These are phyloP conservation scores for Apiospora kogelbergensis DNA, from an alignment of 2,329 filamentous ascomycete species.

Conservation along the genomic window DNA sequence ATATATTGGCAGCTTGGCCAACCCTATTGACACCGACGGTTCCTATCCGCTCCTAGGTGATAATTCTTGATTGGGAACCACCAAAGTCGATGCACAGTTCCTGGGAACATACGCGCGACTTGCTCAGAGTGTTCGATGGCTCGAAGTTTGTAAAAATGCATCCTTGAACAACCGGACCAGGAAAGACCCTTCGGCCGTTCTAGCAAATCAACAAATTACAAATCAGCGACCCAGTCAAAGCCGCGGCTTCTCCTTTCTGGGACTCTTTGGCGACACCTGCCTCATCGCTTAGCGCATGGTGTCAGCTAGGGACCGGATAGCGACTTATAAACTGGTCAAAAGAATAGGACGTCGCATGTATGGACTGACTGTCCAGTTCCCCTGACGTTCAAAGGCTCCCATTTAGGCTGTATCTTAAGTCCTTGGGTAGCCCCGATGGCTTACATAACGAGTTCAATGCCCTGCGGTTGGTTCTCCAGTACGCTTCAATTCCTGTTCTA, in stretches of 20 bases:
- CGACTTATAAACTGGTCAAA: conserved; percentile 20
- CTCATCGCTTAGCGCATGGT: conserved; percentile 20
- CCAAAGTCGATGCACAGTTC: conserved; percentile 29
- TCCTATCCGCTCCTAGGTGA: conserved; percentile 29
- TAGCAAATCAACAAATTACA: neutral
- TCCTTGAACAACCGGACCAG: conserved; percentile 1
- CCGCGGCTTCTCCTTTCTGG: neutral
- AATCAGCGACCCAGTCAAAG: neutral
- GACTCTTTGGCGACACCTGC: conserved; percentile 4
- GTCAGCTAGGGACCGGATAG: conserved; percentile 18
- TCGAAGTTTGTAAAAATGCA: conserved; percentile 21
- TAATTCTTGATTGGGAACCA: conserved; percentile 26
- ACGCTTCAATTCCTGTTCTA: neutral
- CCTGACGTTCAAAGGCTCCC: neutral
- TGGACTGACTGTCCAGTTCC: conserved; percentile 11
- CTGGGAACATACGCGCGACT: conserved; percentile 30
- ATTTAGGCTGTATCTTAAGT: neutral
- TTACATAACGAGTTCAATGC: neutral
- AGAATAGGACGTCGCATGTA: conserved; percentile 22
- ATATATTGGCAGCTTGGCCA: neutral
- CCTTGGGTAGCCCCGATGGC: neutral
- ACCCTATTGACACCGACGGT: conserved; percentile 23
- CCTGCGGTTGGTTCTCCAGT: neutral
- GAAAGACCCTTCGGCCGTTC: neutral
- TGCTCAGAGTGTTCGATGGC: conserved; percentile 24